Conservation (phyloP, 495 filamentous ascomycete genomes). For the Tuber microsphaerosporum region DNA sequence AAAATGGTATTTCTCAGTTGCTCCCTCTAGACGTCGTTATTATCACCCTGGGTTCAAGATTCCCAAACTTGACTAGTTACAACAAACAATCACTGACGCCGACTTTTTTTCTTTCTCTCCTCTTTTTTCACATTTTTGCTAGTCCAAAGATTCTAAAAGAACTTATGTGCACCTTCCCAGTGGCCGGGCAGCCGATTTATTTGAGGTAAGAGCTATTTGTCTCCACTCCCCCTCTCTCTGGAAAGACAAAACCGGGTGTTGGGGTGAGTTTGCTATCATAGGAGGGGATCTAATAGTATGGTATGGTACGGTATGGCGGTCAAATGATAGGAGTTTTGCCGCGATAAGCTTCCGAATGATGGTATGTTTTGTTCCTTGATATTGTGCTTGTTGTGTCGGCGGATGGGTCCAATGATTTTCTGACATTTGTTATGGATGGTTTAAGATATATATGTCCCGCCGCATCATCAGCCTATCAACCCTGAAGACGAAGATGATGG, state of each 20-base stretch:
- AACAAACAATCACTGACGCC: background rate
- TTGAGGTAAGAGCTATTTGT: constrained; percentile 51
- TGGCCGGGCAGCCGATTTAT: constrained; percentile 75
- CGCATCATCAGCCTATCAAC: constrained; percentile 84
- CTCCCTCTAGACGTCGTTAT: background rate
- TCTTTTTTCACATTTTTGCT: background rate
- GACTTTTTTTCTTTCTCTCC: background rate
- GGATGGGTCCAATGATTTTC: background rate
- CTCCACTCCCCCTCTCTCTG: background rate
- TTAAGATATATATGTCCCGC: constrained; percentile 74
- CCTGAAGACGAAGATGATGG: constrained; percentile 95
- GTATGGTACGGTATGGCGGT: background rate
- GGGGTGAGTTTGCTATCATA: background rate
- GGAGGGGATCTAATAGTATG: background rate
- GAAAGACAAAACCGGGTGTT: background rate
- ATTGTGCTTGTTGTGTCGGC: background rate
- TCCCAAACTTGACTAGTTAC: background rate
- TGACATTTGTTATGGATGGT: constrained; percentile 29
- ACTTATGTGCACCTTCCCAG: constrained; percentile 83
- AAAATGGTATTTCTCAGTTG: background rate
- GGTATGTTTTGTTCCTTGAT: constrained; percentile 7
- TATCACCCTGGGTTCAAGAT: background rate
- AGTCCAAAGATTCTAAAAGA: constrained; percentile 70
- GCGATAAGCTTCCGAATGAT: constrained; percentile 58
- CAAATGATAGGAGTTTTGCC: constrained; percentile 56